Base-by-base conservation (phyloP, 352 stramenopile species). In the Globisporangium middletonii region DNA sequence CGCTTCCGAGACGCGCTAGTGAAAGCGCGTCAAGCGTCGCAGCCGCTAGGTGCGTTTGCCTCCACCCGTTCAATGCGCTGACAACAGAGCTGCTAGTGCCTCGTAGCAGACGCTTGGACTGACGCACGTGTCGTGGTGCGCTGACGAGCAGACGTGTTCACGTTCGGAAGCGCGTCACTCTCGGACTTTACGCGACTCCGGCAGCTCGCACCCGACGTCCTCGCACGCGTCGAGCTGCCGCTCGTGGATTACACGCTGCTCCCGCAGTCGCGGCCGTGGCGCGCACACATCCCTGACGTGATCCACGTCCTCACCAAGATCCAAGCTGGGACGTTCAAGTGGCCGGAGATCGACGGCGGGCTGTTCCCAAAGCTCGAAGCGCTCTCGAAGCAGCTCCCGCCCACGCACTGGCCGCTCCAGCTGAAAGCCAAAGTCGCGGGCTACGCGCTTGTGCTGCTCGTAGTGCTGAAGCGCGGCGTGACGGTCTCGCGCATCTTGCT, bases 81-180 rank as follows among this genome's bases (percentile, higher is more conserved):
- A 26, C 7, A 9, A 38, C 33, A 13, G 33, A 38, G 0, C 33
- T 38, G 0, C 33, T 38, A 7, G 33, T 2, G 4, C 7, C 33
- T 13, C 6, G 33, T 38, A 38, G 33, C 33, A 38, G 33, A 38
- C 28, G 12, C 19, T 52, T 0, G 30, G 9, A 19, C 7, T 18
- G n/a, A 46, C 41, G n/a, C 57, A 64, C 13, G 58, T 33, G 1
- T 42, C 37, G 19, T 37, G 53, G 43, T 58, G 19, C n/a, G 9
- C 37, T 26, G 11, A 23, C 47, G 15, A 37, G 12, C 41, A 91
- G 81, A 91, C 58, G 60, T 91, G 33, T 88, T 91, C 55, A 77
- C 68, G 6, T 54, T 86, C n/a, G 81, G 81, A n/a, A 86, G 81
- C 37, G 78, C 78, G 13, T 91, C 81, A 18, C 72, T 91, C 46